Evolutionary conservation across 208 protist species (phyloP).

Genomic region (Trypanosoma conorhini): DNA sequence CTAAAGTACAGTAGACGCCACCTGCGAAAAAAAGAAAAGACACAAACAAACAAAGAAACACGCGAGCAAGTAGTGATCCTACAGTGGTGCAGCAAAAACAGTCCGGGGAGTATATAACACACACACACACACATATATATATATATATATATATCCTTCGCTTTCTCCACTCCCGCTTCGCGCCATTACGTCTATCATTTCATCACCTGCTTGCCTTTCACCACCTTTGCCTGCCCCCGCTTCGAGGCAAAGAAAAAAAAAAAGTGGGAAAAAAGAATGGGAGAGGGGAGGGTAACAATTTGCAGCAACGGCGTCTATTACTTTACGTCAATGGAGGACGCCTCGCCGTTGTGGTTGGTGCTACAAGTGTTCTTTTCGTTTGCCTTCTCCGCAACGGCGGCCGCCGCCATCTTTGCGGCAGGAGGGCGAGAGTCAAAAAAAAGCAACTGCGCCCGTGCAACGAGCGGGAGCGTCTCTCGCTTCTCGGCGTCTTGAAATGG

Average conservation of each 20-base stretch:
- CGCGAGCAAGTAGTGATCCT: too few relatives aligned
- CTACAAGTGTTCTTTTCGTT: background rate
- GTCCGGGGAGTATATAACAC: too few relatives aligned
- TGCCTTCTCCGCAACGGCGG: background rate
- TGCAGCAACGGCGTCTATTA: background rate
- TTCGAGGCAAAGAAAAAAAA: background rate
- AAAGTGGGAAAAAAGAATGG: background rate
- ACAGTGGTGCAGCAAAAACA: too few relatives aligned
- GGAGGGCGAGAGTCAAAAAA: conserved; percentile 16
- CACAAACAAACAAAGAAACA: too few relatives aligned
- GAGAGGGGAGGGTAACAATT: too few relatives aligned
- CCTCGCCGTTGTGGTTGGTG: background rate
- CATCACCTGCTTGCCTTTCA: background rate
- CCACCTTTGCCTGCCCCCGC: background rate
- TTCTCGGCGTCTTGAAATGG: conserved; percentile 21
- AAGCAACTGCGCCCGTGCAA: conserved; percentile 25
- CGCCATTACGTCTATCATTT: background rate
- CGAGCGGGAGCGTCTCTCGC: conserved; percentile 1
- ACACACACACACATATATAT: background rate
- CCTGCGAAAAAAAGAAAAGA: too few relatives aligned
- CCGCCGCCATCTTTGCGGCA: background rate
- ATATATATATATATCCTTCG: background rate
- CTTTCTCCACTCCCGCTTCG: background rate
- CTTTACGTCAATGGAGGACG: background rate
- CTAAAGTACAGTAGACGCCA: too few relatives aligned